Evolutionary conservation across 495 filamentous ascomycete genomes (phyloP).

Genomic region (Penicillium antarcticum): DNA sequence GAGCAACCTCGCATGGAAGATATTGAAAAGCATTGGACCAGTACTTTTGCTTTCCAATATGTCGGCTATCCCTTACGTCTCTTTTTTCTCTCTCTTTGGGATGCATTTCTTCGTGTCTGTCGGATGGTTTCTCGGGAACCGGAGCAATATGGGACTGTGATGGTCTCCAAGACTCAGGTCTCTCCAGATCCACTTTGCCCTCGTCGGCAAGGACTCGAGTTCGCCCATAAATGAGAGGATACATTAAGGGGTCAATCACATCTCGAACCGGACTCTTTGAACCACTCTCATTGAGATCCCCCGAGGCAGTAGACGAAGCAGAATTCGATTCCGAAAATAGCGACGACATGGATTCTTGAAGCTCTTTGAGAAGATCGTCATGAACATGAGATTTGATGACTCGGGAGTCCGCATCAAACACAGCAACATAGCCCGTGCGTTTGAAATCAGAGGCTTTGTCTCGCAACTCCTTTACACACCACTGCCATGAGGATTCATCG

Average conservation of each 20-base stretch:
- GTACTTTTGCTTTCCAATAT: conserved; percentile 1
- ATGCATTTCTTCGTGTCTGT: neutral
- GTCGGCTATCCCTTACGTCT: neutral
- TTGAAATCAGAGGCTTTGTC: conserved; percentile 9
- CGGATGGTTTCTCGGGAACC: conserved; percentile 1
- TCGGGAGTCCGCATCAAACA: conserved; percentile 11
- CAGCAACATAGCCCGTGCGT: conserved; percentile 8
- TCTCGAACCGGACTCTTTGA: conserved; percentile 2
- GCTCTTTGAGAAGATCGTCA: conserved; percentile 2
- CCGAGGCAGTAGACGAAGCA: conserved; percentile 1
- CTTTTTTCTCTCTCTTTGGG: neutral
- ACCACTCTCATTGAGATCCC: neutral
- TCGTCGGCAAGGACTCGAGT: conserved; percentile 8
- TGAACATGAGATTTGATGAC: conserved; percentile 4
- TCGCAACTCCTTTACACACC: conserved; percentile 12
- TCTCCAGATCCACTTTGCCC: conserved; percentile 8
- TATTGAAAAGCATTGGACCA: conserved; percentile 9
- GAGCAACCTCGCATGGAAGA: conserved; percentile 10
- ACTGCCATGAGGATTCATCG: conserved; percentile 8
- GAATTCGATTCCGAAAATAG: conserved; percentile 6
- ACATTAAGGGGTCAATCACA: conserved; percentile 9
- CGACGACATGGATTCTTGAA: conserved; percentile 4
- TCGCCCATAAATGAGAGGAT: conserved; percentile 7
- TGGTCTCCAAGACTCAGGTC: conserved; percentile 3
- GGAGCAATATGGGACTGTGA: conserved; percentile 5